A percentile compares a stretch with the other conserved stretches of the same genome.
Conservation (phyloP, 495 filamentous ascomycete genomes). For the Neurospora cerealis region DNA sequence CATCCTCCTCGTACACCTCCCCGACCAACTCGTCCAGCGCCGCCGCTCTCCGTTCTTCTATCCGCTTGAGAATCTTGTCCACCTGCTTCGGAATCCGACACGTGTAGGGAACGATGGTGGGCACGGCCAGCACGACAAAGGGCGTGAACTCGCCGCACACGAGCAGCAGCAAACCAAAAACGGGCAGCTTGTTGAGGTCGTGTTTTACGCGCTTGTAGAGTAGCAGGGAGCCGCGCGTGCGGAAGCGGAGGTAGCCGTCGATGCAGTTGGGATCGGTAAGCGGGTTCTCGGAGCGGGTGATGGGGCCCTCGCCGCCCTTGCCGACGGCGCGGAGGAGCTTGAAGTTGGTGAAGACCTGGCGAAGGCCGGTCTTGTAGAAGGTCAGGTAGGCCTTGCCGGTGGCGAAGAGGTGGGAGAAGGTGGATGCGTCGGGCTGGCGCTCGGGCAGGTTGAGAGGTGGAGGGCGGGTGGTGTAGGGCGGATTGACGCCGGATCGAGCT, state of each 20-base stretch:
- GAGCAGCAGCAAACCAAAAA: constrained; percentile 62
- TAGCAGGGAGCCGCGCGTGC: constrained; percentile 17
- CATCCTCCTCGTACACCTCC: constrained; percentile 1
- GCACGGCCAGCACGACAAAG: constrained; percentile 56
- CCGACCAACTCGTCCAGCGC: constrained; percentile 22
- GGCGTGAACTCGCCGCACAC: constrained; percentile 82
- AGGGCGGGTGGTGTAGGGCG: constrained; percentile 48
- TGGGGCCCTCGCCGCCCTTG: constrained; percentile 1
- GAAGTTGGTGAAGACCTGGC: constrained; percentile 53
- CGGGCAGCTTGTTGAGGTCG: constrained; percentile 64
- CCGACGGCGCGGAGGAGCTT: constrained; percentile 35
- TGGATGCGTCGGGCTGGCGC: constrained; percentile 24
- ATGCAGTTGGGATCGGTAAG: not conserved
- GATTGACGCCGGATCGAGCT: constrained; percentile 37
- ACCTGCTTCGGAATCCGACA: constrained; percentile 74
- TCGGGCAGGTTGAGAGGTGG: constrained; percentile 45
- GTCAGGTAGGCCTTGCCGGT: constrained; percentile 50
- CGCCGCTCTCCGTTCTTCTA: constrained; percentile 34
- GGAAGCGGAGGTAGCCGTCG: constrained; percentile 1
- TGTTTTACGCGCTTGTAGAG: constrained; percentile 33
- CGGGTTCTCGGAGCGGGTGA: constrained; percentile 11
- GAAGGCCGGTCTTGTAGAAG: constrained; percentile 85
- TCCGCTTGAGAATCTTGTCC: constrained; percentile 36
- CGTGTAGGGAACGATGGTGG: constrained; percentile 59
- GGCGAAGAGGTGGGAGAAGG: constrained; percentile 34